phyloP scores from a whole-genome alignment of 345 rosid species.

The Hibiscus mutabilis region DNA sequence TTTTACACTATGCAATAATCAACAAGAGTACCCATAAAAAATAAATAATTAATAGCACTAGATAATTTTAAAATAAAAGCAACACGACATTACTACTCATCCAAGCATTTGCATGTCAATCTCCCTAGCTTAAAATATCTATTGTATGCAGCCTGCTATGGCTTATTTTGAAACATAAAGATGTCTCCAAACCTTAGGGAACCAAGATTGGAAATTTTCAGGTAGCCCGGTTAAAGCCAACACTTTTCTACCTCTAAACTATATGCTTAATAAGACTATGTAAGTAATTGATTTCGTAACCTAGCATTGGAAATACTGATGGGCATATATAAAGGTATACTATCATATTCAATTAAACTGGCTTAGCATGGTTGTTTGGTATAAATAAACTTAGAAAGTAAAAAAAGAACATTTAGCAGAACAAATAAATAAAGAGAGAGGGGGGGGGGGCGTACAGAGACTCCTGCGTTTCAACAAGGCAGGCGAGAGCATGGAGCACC shows the following conservation, averaged over 20 bases:
- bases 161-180: not conserved
- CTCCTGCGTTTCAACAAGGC: slow-evolving; percentile 82
- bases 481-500: slow-evolving; percentile 71
- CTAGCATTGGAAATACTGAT: not conserved
- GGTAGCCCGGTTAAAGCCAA: not conserved
- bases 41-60: not conserved
- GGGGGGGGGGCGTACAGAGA: slow-evolving; percentile 36
- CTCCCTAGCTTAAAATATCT: not conserved
- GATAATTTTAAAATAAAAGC: too few relatives aligned
- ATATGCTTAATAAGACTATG: not conserved
- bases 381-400: not conserved
- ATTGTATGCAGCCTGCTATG: not conserved
- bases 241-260: not conserved
- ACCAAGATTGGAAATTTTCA: not conserved
- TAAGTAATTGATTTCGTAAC: not conserved
- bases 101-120: not conserved
- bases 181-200: not conserved
- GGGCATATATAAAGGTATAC: not conserved
- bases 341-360: not conserved
- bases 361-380: not conserved
- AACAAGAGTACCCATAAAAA: not conserved
- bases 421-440: not conserved
- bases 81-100: too few relatives aligned
- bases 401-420: not conserved
- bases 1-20: not conserved